Percentiles rank a stretch among this genome's conserved stretches.
These are phyloP conservation scores for Fusarium redolens DNA, from an alignment of 2,329 filamentous ascomycete genomes.

Conservation along the genomic window DNA sequence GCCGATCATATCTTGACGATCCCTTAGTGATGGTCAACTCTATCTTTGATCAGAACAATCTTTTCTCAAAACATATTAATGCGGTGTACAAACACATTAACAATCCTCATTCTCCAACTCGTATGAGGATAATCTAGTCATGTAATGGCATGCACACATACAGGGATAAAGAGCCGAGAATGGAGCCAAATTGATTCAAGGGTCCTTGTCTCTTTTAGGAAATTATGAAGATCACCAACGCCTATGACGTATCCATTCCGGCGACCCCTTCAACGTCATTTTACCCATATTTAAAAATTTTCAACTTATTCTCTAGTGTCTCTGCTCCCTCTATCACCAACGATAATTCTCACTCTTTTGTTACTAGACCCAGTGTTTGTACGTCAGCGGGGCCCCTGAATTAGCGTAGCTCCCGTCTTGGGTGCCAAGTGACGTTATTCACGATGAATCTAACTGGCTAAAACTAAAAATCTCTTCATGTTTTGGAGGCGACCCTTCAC, in stretches of 20 bases:
- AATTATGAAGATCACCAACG: slow-evolving; percentile 17
- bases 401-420: neutral
- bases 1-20: slow-evolving; percentile 1
- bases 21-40: neutral
- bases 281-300: slow-evolving; percentile 25
- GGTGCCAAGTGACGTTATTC: neutral
- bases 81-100: neutral
- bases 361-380: neutral
- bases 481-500: neutral
- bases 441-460: neutral
- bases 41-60: neutral
- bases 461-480: slow-evolving; percentile 1
- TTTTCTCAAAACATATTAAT: neutral
- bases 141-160: neutral
- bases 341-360: neutral
- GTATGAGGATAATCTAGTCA: slow-evolving; percentile 15
- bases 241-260: slow-evolving; percentile 11
- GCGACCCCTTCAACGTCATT: slow-evolving; percentile 20
- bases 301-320: neutral
- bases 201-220: slow-evolving; percentile 18
- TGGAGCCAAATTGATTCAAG: slow-evolving; percentile 18
- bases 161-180: slow-evolving; percentile 31
- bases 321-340: neutral
- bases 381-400: slow-evolving; percentile 26
- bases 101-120: slow-evolving; percentile 8